Evolutionary conservation across 2,329 filamentous ascomycete species (phyloP).

Genomic region (Zarea fungicola): DNA sequence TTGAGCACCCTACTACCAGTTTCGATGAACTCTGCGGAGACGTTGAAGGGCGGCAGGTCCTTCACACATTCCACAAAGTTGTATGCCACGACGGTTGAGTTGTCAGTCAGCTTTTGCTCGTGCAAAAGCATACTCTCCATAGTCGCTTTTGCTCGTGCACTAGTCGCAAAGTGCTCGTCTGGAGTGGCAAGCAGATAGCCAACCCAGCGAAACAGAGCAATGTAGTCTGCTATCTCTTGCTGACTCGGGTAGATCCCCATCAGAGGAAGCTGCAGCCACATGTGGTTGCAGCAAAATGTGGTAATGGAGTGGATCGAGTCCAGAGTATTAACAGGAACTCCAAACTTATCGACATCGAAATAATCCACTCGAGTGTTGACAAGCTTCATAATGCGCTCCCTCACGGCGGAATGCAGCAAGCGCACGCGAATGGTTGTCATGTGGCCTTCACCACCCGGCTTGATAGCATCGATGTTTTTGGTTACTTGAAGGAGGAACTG

Average conservation of each 20-base stretch:
- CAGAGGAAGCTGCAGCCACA: conserved; percentile 57
- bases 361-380: conserved; percentile 49
- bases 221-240: conserved; percentile 57
- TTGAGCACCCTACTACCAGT: conserved; percentile 34
- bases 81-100: conserved; percentile 28
- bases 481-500: conserved; percentile 52
- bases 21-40: conserved; percentile 30
- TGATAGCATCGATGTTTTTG: conserved; percentile 49
- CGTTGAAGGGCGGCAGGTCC: conserved; percentile 30
- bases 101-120: conserved; percentile 29
- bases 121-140: conserved; percentile 31
- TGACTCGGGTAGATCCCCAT: conserved; percentile 55
- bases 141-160: conserved; percentile 23
- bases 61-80: conserved; percentile 35
- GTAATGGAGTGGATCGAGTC: conserved; percentile 60
- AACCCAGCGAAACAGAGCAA: conserved; percentile 47
- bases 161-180: conserved; percentile 21
- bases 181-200: conserved; percentile 27
- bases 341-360: conserved; percentile 52
- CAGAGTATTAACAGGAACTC: conserved; percentile 60
- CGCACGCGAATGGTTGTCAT: conserved; percentile 58
- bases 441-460: conserved; percentile 58
- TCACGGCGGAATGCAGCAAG: conserved; percentile 59
- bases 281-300: conserved; percentile 56
- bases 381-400: conserved; percentile 56